Percentiles rank a stretch among this genome's conserved stretches.
Evolutionary conservation across 768 basidiomycete genomes (phyloP).

Genomic region (Lactarius trivialis): DNA sequence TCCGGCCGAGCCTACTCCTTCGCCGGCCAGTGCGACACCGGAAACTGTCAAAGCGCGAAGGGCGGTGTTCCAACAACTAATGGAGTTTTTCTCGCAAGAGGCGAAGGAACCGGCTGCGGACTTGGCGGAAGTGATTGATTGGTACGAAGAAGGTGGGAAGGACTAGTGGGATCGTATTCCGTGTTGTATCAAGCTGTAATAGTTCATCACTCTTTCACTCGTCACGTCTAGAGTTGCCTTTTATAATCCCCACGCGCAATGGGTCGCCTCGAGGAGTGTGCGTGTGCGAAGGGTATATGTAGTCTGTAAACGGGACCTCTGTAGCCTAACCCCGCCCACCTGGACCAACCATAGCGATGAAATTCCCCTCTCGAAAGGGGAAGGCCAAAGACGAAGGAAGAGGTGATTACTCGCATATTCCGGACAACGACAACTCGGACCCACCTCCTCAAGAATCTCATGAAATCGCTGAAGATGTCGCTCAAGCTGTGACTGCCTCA

Average conservation of each 20-base stretch:
- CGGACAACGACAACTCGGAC: background rate
- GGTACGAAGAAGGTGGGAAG: conserved; percentile 23
- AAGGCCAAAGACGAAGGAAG: background rate
- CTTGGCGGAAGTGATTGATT: conserved; percentile 57
- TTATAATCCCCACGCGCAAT: background rate
- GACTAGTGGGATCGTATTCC: background rate
- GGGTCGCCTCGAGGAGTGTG: background rate
- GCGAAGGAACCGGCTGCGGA: conserved; percentile 63
- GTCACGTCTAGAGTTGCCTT: background rate
- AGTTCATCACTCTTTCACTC: background rate
- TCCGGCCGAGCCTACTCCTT: background rate
- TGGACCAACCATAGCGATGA: background rate
- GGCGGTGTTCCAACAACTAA: conserved; percentile 59
- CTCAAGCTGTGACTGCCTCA: background rate
- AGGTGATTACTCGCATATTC: background rate
- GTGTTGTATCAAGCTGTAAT: no score
- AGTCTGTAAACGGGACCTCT: background rate
- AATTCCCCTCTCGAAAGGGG: background rate
- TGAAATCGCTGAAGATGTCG: background rate
- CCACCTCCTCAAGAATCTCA: background rate
- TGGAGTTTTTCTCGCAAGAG: conserved; percentile 54
- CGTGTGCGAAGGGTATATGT: background rate
- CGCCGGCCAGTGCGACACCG: conserved; percentile 30
- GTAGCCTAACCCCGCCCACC: background rate
- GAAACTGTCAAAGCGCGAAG: conserved; percentile 57